phyloP scores from a whole-genome alignment of 1,139 yeast genomes.

The Candida gigantensis region DNA sequence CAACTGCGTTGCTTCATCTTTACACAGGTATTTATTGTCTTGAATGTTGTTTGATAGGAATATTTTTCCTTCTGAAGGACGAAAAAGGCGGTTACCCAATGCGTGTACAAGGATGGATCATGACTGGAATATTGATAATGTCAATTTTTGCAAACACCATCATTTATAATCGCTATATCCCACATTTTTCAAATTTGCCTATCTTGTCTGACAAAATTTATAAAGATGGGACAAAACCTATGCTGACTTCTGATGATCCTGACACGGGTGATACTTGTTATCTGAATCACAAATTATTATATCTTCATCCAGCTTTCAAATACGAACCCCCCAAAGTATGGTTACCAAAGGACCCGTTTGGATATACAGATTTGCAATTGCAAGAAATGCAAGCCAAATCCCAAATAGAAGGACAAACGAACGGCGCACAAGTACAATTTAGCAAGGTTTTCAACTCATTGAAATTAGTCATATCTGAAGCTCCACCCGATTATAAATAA shows the following conservation, averaged over 20 bases:
- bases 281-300: constrained; percentile 25
- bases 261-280: constrained; percentile 11
- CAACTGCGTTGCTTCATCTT: constrained; percentile 71
- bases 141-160: constrained; percentile 38
- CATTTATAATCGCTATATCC: constrained; percentile 29
- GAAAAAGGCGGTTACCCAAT: constrained; percentile 34
- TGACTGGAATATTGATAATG: constrained; percentile 41
- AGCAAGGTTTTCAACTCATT: constrained; percentile 17
- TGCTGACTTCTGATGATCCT: constrained; percentile 1
- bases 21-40: constrained; percentile 79
- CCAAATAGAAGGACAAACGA: constrained; percentile 25
- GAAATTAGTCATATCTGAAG: constrained; percentile 26
- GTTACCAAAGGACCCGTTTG: constrained; percentile 33
- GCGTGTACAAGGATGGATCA: constrained; percentile 45
- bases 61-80: constrained; percentile 61
- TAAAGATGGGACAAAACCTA: constrained; percentile 4
- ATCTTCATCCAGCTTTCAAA: constrained; percentile 36
- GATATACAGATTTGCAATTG: constrained; percentile 18
- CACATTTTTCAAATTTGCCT: constrained; percentile 32
- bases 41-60: constrained; percentile 75
- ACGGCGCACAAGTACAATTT: constrained; percentile 29
- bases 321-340: constrained; percentile 36
- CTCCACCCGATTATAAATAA: constrained; percentile 40
- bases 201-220: constrained; percentile 23
- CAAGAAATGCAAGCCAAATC: constrained; percentile 11